Percentiles rank a stretch among this genome's conserved stretches.
These are phyloP conservation scores for Biscogniauxia mediterranea DNA, from an alignment of 2,329 filamentous ascomycete genomes.

Conservation along the genomic window DNA sequence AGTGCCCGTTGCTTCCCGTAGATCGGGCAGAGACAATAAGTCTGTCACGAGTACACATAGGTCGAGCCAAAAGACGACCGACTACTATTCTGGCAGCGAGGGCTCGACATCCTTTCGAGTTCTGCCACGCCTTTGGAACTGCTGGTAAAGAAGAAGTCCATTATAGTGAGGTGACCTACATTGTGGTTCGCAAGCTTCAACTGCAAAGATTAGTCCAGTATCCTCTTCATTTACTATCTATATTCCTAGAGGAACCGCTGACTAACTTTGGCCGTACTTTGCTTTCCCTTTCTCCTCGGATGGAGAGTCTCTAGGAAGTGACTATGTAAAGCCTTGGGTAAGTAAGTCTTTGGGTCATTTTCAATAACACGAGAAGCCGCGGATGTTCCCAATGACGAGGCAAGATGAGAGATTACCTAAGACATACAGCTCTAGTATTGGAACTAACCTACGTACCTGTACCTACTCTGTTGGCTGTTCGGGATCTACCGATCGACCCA, in stretches of 20 bases:
- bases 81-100: conserved; percentile 16
- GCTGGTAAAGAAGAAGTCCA: conserved; percentile 29
- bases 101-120: conserved; percentile 25
- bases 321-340: not conserved
- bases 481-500: not conserved
- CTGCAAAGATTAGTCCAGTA: not conserved
- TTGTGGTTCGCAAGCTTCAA: conserved; percentile 14
- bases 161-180: conserved; percentile 26
- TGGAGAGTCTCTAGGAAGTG: conserved; percentile 1
- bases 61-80: conserved; percentile 21
- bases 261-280: conserved; percentile 8
- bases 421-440: not conserved
- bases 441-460: too few relatives aligned
- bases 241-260: conserved; percentile 1
- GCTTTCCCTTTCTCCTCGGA: conserved; percentile 2
- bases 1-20: conserved; percentile 6
- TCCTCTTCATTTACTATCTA: not conserved
- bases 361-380: not conserved
- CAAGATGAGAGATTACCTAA: not conserved
- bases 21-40: not conserved
- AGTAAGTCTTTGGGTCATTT: conserved; percentile 3
- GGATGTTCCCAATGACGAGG: not conserved
- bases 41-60: conserved; percentile 21
- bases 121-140: conserved; percentile 28
- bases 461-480: not conserved